phyloP scores from a whole-genome alignment of 2,329 filamentous ascomycete species.

The Colletotrichum liaoningense region DNA sequence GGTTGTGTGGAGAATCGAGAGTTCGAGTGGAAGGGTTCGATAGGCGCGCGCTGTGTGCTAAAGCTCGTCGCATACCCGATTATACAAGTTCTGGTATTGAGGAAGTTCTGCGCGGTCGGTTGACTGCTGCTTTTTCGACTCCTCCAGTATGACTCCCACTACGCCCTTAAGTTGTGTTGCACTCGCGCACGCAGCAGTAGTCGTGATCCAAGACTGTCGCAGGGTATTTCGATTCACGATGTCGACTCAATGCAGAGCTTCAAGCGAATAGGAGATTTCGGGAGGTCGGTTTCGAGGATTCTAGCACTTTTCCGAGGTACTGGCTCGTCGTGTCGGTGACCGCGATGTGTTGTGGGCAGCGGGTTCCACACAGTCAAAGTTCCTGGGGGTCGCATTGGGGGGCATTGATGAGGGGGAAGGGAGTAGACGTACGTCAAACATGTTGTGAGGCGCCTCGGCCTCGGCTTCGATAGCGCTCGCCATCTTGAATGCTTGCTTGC shows the following conservation, averaged over 20 bases:
- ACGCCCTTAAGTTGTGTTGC: background rate
- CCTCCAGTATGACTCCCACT: too few species aligned
- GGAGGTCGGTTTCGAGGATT: background rate
- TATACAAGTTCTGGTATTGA: background rate
- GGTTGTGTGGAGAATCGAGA: background rate
- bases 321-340: conserved; percentile 38
- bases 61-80: background rate
- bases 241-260: background rate
- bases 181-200: background rate
- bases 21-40: background rate
- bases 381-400: background rate
- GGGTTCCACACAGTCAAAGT: background rate
- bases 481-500: conserved; percentile 6
- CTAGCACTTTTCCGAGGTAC: background rate
- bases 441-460: conserved; percentile 49
- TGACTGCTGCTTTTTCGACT: too few species aligned
- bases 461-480: conserved; percentile 27
- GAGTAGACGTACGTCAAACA: conserved; percentile 48
- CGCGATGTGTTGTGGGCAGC: conserved; percentile 1
- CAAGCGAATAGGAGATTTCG: background rate
- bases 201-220: background rate
- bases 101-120: background rate
- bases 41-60: background rate
- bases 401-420: background rate
- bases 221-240: background rate